Conservation (phyloP, 345 rosid genomes). For the Rhodamnia argentea region DNA sequence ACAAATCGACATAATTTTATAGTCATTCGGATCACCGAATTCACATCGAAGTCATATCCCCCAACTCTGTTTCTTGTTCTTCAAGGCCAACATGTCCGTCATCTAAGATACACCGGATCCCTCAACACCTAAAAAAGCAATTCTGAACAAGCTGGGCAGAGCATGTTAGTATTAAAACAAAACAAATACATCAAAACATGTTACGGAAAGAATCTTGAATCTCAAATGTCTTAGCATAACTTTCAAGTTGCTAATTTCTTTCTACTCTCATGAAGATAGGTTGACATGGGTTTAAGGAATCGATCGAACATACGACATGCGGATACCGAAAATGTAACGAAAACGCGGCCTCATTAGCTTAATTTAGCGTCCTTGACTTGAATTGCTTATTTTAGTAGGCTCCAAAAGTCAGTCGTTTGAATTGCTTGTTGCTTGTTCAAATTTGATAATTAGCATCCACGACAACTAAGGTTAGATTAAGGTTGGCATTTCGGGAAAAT, state of each 20-base stretch:
- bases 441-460: neutral
- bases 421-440: neutral
- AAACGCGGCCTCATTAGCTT: neutral
- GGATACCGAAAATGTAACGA: neutral
- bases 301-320: neutral
- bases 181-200: neutral
- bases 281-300: neutral
- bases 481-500: neutral
- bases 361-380: neutral
- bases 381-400: neutral
- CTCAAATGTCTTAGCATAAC: neutral
- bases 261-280: neutral
- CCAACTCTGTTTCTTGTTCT: neutral
- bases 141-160: neutral
- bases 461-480: neutral
- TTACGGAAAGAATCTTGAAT: neutral
- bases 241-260: neutral
- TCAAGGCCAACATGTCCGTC: neutral
- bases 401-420: neutral
- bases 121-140: neutral
- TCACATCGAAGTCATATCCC: neutral
- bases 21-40: neutral
- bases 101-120: neutral
- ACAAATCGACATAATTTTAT: too few species aligned
- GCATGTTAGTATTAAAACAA: neutral